Conservation (phyloP, 2,329 filamentous ascomycete species). For the Ascocoryne sarcoides region DNA sequence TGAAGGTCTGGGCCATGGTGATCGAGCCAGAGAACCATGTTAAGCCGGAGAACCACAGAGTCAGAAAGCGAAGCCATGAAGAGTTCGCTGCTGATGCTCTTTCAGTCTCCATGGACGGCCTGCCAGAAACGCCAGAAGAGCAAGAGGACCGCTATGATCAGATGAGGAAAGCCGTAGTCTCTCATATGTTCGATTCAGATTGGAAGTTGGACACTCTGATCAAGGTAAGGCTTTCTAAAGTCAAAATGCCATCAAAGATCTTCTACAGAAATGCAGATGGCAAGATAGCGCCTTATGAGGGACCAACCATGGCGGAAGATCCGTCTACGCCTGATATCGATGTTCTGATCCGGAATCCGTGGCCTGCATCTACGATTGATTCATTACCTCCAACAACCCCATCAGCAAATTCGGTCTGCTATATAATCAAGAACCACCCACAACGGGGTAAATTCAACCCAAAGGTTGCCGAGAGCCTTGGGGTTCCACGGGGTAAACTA, state of each 20-base stretch:
- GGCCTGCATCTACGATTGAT: slow-evolving; percentile 61
- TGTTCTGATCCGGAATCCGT: slow-evolving; percentile 67
- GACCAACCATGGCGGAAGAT: slow-evolving; percentile 50
- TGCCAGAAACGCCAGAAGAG: slow-evolving; percentile 29
- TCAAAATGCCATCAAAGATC: slow-evolving; percentile 58
- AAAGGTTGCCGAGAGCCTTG: slow-evolving; percentile 52
- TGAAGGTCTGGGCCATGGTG: slow-evolving; percentile 79
- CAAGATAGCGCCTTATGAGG: slow-evolving; percentile 59
- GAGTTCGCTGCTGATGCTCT: slow-evolving; percentile 31
- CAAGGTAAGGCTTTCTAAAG: slow-evolving; percentile 56
- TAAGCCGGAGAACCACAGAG: slow-evolving; percentile 24
- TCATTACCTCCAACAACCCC: slow-evolving; percentile 61
- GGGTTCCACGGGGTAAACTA: slow-evolving; percentile 49
- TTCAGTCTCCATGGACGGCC: slow-evolving; percentile 2
- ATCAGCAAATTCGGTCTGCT: slow-evolving; percentile 65
- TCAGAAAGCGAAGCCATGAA: slow-evolving; percentile 40
- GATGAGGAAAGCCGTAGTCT: slow-evolving; percentile 54
- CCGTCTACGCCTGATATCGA: slow-evolving; percentile 50
- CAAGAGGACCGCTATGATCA: slow-evolving; percentile 35
- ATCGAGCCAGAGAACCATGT: slow-evolving; percentile 31
- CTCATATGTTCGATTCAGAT: slow-evolving; percentile 68
- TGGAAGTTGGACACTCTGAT: slow-evolving; percentile 66
- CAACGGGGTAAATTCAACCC: slow-evolving; percentile 75
- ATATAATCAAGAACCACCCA: slow-evolving; percentile 71
- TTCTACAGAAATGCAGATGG: slow-evolving; percentile 60